Conservation (phyloP, 441 rosid species). For the Metrosideros polymorpha region DNA sequence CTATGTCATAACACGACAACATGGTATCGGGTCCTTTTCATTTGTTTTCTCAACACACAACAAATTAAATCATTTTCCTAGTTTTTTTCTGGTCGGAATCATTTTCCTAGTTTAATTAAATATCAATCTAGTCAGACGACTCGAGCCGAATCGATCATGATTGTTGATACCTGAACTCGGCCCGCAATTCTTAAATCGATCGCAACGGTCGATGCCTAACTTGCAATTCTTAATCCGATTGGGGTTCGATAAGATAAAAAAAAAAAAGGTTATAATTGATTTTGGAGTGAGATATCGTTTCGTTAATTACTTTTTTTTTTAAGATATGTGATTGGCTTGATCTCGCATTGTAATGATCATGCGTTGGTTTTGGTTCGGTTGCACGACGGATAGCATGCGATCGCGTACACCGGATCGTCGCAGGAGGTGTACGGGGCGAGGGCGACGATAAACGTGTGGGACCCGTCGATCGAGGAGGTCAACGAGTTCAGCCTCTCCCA, state of each 20-base stretch:
- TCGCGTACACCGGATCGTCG: conserved; percentile 80
- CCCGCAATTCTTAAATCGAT: too few relatives aligned
- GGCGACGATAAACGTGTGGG: conserved; percentile 74
- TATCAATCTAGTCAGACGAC: too few relatives aligned
- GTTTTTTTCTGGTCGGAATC: too few relatives aligned
- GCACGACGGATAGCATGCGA: conserved; percentile 57
- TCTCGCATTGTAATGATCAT: neutral
- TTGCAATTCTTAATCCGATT: too few relatives aligned
- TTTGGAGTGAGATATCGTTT: too few relatives aligned
- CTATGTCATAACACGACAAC: neutral
- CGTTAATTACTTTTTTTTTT: neutral
- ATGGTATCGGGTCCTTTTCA: neutral
- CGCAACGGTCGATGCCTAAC: too few relatives aligned
- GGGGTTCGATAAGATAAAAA: too few relatives aligned
- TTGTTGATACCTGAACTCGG: neutral
- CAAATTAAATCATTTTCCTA: neutral
- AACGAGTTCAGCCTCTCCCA: conserved; percentile 76
- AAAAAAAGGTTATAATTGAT: too few relatives aligned
- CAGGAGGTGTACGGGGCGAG: conserved; percentile 52
- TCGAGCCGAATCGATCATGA: neutral
- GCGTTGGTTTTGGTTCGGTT: neutral
- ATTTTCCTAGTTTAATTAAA: too few relatives aligned
- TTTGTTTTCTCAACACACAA: neutral
- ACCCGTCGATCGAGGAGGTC: conserved; percentile 48
- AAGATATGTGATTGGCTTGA: neutral